A percentile compares a stretch with the other conserved stretches of the same genome.
Evolutionary conservation across 495 filamentous ascomycete genomes (phyloP).

Genomic region (Extremus antarcticus): DNA sequence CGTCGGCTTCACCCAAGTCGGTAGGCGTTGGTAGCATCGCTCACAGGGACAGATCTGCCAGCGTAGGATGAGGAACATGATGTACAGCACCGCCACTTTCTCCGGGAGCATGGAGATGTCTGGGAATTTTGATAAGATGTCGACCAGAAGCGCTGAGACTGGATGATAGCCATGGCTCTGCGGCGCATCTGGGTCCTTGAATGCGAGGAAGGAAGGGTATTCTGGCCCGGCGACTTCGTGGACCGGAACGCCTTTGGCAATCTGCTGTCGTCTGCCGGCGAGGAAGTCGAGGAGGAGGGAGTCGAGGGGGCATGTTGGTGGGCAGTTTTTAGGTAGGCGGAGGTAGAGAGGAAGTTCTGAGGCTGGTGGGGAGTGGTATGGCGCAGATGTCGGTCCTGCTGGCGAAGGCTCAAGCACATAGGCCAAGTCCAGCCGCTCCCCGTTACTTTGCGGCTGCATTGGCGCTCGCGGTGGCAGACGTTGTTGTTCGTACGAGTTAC

Average conservation of each 20-base stretch:
- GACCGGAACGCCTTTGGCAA: slow-evolving; percentile 47
- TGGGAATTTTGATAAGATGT: slow-evolving; percentile 66
- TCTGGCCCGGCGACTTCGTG: slow-evolving; percentile 57
- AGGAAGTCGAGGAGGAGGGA: slow-evolving; percentile 67
- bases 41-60: slow-evolving; percentile 67
- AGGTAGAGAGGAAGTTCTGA: slow-evolving; percentile 27
- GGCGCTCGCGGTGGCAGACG: background rate
- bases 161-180: slow-evolving; percentile 51
- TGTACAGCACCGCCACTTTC: slow-evolving; percentile 64
- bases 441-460: slow-evolving; percentile 2
- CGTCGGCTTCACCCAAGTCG: slow-evolving; percentile 53
- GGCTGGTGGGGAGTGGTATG: background rate
- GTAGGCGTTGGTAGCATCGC: slow-evolving; percentile 63
- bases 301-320: slow-evolving; percentile 63
- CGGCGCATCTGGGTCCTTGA: slow-evolving; percentile 38
- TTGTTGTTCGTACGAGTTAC: background rate
- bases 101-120: slow-evolving; percentile 59
- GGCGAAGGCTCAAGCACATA: slow-evolving; percentile 48
- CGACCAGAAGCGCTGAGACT: slow-evolving; percentile 69
- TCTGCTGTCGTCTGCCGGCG: slow-evolving; percentile 51
- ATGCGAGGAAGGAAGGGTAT: slow-evolving; percentile 46
- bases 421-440: slow-evolving; percentile 50
- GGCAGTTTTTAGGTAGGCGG: slow-evolving; percentile 4
- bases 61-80: slow-evolving; percentile 76
- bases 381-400: background rate